Percentiles rank a stretch among this genome's conserved stretches.
These are phyloP conservation scores for Talaromyces albobiverticillius DNA, from an alignment of 2,329 filamentous ascomycete species.

Conservation along the genomic window DNA sequence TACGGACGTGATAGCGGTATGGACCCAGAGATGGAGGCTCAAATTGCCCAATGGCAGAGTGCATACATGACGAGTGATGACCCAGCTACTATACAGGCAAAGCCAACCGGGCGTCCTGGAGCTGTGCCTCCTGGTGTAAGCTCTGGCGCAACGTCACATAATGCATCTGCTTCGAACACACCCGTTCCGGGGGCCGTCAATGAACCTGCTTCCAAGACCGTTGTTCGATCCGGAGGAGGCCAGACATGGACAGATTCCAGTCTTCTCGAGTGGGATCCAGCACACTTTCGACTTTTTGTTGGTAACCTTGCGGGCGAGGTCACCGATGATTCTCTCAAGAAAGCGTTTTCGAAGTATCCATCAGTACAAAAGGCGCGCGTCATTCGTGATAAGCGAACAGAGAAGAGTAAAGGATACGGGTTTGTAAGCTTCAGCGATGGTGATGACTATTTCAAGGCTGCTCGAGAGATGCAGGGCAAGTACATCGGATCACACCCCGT, in stretches of 20 bases:
- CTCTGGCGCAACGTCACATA: slow-evolving; percentile 36
- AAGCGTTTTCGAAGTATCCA: slow-evolving; percentile 85
- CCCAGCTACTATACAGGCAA: slow-evolving; percentile 27
- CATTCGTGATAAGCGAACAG: slow-evolving; percentile 90
- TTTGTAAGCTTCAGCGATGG: slow-evolving; percentile 95
- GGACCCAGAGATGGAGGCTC: slow-evolving; percentile 81
- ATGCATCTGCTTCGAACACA: slow-evolving; percentile 32
- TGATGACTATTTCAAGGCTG: slow-evolving; percentile 94
- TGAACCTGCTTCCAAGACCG: slow-evolving; percentile 68
- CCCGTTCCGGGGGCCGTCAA: slow-evolving; percentile 45
- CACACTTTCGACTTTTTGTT: slow-evolving; percentile 91
- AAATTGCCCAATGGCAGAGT: slow-evolving; percentile 93
- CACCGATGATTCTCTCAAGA: slow-evolving; percentile 90
- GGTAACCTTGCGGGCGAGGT: slow-evolving; percentile 97
- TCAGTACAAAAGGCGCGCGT: slow-evolving; percentile 92
- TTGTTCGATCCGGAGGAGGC: slow-evolving; percentile 82
- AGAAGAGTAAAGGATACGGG: slow-evolving; percentile 92
- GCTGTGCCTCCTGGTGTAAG: slow-evolving; percentile 42
- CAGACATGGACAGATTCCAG: slow-evolving; percentile 88
- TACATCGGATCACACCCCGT: slow-evolving; percentile 98
- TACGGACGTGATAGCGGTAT: slow-evolving; percentile 41
- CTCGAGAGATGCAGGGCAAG: slow-evolving; percentile 97
- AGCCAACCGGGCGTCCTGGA: slow-evolving; percentile 40
- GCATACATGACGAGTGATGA: slow-evolving; percentile 66
- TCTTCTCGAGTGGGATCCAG: slow-evolving; percentile 92